A percentile compares a stretch with the other conserved stretches of the same genome.
These are phyloP conservation scores for Articulospora tetracladia DNA, from an alignment of 495 filamentous ascomycete species.

Conservation along the genomic window DNA sequence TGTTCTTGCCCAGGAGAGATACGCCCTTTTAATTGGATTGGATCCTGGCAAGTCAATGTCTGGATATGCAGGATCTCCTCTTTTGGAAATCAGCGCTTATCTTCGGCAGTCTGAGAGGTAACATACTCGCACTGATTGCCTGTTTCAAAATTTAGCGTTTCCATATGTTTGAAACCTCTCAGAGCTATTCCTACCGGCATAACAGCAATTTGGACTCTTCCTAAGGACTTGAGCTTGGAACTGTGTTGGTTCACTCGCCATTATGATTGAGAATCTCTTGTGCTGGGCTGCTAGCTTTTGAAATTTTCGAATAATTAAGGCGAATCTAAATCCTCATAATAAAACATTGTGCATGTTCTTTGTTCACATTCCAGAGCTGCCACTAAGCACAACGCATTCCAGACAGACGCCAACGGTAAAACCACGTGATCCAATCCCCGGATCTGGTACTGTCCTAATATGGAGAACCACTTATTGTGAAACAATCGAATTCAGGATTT, in stretches of 20 bases:
- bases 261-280: neutral
- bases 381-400: neutral
- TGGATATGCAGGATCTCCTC: neutral
- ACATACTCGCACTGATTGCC: neutral
- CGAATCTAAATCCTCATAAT: neutral
- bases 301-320: neutral
- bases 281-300: no score
- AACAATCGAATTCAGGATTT: no score
- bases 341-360: neutral
- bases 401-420: neutral
- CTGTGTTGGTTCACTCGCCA: neutral
- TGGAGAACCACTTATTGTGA: no score
- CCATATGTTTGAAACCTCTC: neutral
- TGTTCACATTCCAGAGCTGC: neutral
- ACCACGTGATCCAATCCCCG: neutral
- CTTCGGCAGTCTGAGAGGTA: neutral
- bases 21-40: neutral
- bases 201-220: neutral
- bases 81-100: neutral
- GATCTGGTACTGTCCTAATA: no score
- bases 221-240: neutral
- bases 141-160: neutral
- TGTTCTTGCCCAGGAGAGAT: neutral
- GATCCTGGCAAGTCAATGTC: neutral
- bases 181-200: neutral